Conservation (phyloP, 495 filamentous ascomycete species). For the Tuber indicum region DNA sequence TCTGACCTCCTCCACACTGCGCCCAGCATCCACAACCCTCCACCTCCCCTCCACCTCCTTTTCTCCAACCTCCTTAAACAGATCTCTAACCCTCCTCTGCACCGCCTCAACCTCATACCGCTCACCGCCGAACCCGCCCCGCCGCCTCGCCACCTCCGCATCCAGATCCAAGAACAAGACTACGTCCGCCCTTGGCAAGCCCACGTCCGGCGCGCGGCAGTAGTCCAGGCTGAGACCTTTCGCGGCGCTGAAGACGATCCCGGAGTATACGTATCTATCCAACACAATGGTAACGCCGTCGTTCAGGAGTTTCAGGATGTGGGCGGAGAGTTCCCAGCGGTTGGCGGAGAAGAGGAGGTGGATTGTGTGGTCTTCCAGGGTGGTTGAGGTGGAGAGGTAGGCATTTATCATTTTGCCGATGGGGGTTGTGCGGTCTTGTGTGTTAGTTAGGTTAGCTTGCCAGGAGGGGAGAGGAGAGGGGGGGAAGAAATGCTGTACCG, state of each 20-base stretch:
- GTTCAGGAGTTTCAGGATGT: slow-evolving; percentile 10
- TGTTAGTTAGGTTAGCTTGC: slow-evolving; percentile 73
- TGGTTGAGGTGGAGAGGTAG: slow-evolving; percentile 68
- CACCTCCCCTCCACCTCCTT: slow-evolving; percentile 52
- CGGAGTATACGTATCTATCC: slow-evolving; percentile 91
- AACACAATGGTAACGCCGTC: slow-evolving; percentile 69
- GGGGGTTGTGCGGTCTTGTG: slow-evolving; percentile 71
- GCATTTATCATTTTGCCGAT: slow-evolving; percentile 84
- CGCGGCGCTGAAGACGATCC: slow-evolving; percentile 91
- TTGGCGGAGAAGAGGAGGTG: slow-evolving; percentile 95
- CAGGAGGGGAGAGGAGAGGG: slow-evolving; percentile 70
- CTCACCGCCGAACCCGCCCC: slow-evolving; percentile 82
- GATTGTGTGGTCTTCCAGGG: slow-evolving; percentile 85
- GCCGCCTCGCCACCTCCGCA: slow-evolving; percentile 59
- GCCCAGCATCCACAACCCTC: slow-evolving; percentile 52
- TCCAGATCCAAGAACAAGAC: slow-evolving; percentile 81
- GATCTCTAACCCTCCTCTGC: slow-evolving; percentile 68
- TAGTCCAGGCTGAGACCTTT: slow-evolving; percentile 80
- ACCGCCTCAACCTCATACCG: slow-evolving; percentile 80
- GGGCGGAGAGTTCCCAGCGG: slow-evolving; percentile 66
- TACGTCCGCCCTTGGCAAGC: slow-evolving; percentile 78
- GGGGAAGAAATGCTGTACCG: slow-evolving; percentile 58
- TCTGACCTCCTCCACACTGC: slow-evolving; percentile 49
- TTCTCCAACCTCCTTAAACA: slow-evolving; percentile 53
- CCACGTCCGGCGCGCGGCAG: slow-evolving; percentile 66